Conservation (phyloP, 2,329 filamentous ascomycete genomes). For the Diaporthe ilicicola region DNA sequence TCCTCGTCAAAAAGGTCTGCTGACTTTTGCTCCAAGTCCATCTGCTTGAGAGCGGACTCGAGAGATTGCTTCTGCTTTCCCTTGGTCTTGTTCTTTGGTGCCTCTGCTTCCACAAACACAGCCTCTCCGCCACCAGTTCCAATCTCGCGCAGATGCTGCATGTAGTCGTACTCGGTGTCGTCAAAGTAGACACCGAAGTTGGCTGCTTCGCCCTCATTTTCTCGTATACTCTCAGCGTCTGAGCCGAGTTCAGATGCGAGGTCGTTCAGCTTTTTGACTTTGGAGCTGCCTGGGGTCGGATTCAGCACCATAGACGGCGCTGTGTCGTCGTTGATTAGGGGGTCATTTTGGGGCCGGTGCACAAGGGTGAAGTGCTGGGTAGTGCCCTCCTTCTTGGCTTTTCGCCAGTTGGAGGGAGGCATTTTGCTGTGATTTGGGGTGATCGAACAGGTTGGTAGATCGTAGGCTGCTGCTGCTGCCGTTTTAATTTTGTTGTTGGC, state of each 20-base stretch:
- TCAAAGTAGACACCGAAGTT: constrained; percentile 94
- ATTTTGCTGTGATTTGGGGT: constrained; percentile 32
- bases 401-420: constrained; percentile 45
- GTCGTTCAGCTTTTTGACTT: constrained; percentile 76
- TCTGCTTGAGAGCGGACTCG: constrained; percentile 79
- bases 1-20: constrained; percentile 74
- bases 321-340: constrained; percentile 89
- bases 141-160: constrained; percentile 98
- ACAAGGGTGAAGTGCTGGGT: constrained; percentile 94
- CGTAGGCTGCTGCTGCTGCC: not conserved
- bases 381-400: constrained; percentile 71
- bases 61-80: constrained; percentile 79
- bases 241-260: constrained; percentile 79
- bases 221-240: constrained; percentile 71
- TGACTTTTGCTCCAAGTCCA: constrained; percentile 63
- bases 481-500: not conserved
- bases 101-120: constrained; percentile 82
- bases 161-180: constrained; percentile 97
- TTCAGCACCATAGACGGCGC: constrained; percentile 93
- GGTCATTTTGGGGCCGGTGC: constrained; percentile 96
- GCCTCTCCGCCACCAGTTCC: constrained; percentile 76
- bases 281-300: constrained; percentile 62
- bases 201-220: constrained; percentile 96
- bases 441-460: not conserved
- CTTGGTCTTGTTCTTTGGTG: constrained; percentile 71